Evolutionary conservation across 345 rosid species (phyloP).

Genomic region (Conringia planisiliqua): DNA sequence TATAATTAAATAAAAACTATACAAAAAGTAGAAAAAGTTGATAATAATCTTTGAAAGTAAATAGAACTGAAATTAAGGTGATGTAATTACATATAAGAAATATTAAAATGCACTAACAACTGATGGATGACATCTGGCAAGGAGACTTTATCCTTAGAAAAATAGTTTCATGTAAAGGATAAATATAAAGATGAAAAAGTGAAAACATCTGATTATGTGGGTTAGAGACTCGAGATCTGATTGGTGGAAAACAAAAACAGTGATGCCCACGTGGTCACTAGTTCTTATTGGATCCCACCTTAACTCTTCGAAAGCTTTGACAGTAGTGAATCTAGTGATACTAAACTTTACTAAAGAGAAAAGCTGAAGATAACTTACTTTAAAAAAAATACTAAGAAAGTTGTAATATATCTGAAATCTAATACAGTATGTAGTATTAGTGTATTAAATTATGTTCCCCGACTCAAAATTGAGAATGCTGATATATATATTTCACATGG

Average conservation of each 20-base stretch:
- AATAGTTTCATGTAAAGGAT: neutral
- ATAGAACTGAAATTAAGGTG: no score
- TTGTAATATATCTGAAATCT: neutral
- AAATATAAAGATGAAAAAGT: neutral
- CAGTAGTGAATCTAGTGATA: neutral
- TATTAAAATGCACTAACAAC: neutral
- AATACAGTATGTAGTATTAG: neutral
- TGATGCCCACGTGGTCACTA: slow-evolving; percentile 23
- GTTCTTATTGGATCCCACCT: neutral
- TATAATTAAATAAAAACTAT: no score
- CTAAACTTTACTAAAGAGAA: neutral
- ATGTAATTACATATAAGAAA: no score
- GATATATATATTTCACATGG: no score
- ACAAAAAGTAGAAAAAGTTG: no score
- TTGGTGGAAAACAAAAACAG: slow-evolving; percentile 16
- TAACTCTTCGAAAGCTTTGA: neutral
- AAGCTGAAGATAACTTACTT: neutral
- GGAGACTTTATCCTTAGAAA: neutral
- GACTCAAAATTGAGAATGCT: no score
- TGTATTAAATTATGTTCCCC: neutral
- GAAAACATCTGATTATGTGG: neutral
- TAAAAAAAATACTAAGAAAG: neutral
- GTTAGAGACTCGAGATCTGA: slow-evolving; percentile 19
- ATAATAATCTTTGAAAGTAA: no score
- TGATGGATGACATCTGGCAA: slow-evolving; percentile 9